These are phyloP conservation scores for Nicotiana tomentosiformis DNA, from an alignment of 257 asterid species.

Conservation along the genomic window DNA sequence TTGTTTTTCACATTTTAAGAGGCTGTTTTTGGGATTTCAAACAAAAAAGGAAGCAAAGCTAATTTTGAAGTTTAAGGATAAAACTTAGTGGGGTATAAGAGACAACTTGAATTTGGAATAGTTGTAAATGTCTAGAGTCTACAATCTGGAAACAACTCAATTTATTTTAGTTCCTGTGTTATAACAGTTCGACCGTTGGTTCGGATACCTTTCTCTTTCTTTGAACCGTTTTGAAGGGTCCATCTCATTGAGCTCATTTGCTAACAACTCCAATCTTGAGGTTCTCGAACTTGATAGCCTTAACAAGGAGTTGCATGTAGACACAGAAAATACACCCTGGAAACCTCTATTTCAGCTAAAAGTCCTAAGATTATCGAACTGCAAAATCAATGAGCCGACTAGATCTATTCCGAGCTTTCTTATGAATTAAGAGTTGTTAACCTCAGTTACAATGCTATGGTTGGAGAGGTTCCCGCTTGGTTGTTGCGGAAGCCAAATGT, in stretches of 20 bases:
- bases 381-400: slow-evolving; percentile 14
- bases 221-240: slow-evolving; percentile 19
- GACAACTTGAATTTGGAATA: too few species aligned
- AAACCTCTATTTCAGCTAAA: slow-evolving; percentile 20
- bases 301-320: slow-evolving; percentile 4
- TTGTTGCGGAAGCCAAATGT: too few species aligned
- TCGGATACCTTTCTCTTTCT: slow-evolving; percentile 20
- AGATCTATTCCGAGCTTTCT: slow-evolving; percentile 22
- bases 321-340: slow-evolving; percentile 27
- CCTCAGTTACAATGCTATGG: slow-evolving; percentile 19
- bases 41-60: too few species aligned
- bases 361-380: slow-evolving; percentile 15
- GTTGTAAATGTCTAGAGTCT: too few species aligned
- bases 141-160: too few species aligned
- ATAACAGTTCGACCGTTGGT: too few species aligned
- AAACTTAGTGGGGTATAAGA: too few species aligned
- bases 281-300: slow-evolving; percentile 19
- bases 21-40: too few species aligned
- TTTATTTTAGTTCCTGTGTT: too few species aligned
- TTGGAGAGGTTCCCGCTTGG: slow-evolving; percentile 22
- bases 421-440: slow-evolving; percentile 16
- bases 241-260: slow-evolving; percentile 18
- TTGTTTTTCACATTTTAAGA: too few species aligned
- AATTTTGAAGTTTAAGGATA: too few species aligned
- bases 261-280: slow-evolving; percentile 23